Evolutionary conservation across 2,329 filamentous ascomycete genomes (phyloP).

Genomic region (Nemania sp.): DNA sequence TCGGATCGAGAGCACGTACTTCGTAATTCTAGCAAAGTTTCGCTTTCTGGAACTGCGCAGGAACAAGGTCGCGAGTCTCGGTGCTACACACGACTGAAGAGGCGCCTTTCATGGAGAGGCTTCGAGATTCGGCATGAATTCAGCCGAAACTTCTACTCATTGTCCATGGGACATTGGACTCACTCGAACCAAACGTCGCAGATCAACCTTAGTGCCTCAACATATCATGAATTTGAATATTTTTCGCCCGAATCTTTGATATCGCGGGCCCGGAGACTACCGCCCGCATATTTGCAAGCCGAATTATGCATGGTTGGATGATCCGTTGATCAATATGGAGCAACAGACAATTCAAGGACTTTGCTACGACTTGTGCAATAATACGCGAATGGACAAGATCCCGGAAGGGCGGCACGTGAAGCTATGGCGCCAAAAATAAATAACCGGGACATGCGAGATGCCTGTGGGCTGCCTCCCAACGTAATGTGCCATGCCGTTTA

Average conservation of each 20-base stretch:
- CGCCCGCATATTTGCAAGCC: not conserved
- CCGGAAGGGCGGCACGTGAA: conserved; percentile 24
- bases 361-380: not conserved
- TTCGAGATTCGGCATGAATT: not conserved
- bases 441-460: conserved; percentile 16
- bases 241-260: not conserved
- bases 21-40: too few species aligned
- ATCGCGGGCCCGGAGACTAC: not conserved
- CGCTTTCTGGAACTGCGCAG: too few species aligned
- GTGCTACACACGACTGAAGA: too few species aligned
- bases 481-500: not conserved
- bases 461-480: conserved; percentile 14
- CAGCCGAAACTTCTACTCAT: not conserved
- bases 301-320: not conserved
- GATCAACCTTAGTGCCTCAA: not conserved
- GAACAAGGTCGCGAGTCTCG: too few species aligned
- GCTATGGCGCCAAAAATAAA: conserved; percentile 7
- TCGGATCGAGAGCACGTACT: too few species aligned
- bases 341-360: too few species aligned
- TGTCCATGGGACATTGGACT: not conserved
- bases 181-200: not conserved
- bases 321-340: not conserved
- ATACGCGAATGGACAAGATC: not conserved
- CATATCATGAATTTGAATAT: not conserved
- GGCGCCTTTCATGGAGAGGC: not conserved